Evolutionary conservation across 768 basidiomycete genomes (phyloP), one percentile per base, ranked within the genome.

Genomic region (Suillus weaverae): DNA sequence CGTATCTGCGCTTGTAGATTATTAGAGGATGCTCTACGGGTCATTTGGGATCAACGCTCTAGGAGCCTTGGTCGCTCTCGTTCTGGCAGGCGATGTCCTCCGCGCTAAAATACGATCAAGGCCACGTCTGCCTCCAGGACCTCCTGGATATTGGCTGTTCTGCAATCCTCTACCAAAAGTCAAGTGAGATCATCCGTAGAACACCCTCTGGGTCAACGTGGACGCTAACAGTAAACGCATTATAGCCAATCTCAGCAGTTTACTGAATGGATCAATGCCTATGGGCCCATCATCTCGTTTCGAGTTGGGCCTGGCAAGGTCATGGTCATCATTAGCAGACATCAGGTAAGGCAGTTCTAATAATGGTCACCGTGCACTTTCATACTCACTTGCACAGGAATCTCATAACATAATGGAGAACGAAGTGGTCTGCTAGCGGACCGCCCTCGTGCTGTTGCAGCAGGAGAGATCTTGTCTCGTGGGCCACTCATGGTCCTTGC

Each of bases 321-420:
- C 32, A 78, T 75, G 70, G 41, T 76, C 14, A 74, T 76, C 65
- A 74, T 78, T 30, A 77, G 75, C 3, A 72, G 76, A 0, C 71
- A 84, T 59, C 77, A 85, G 70, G 76, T 76, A 13, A 66, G 66
- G 6, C 16, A 6, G 55, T n/a, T 13, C 36, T 11, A 10, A 43
- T 36, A 2, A 16, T 32, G 32, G 4, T 20, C 4, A 20, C 7
- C 30, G 6, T 38, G 20, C 26, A 1, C 51, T 43, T 43, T 20
- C 20, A 43, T 56, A 44, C 44, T 10, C 22, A 26, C 14, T 32
- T 38, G 44, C 9, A 6, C 73, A 87, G 72, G 86, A 86, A 41
- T 86, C 87, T 0, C 79, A 86, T 0, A 86, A 89, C 26, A 83
- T 89, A 64, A 85, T 89, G 86, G 87, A 89, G 70, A 85, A 84